phyloP scores from a whole-genome alignment of 2,329 filamentous ascomycete species.

The Arthrobotrys iridis region DNA sequence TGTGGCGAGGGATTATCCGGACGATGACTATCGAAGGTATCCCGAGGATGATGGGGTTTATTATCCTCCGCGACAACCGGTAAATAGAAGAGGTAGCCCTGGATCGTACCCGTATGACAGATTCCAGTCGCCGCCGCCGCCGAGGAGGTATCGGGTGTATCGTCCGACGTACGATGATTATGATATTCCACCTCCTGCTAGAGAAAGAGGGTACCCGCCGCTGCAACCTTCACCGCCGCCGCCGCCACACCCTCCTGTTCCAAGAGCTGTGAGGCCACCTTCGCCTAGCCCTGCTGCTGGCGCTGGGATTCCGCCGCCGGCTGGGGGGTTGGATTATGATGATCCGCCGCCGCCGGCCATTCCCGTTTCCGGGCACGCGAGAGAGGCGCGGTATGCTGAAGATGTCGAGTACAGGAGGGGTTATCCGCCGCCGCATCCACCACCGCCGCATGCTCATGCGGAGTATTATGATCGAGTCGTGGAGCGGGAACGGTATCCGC shows the following conservation, averaged over 20 bases:
- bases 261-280: constrained; percentile 3
- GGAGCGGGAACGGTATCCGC: constrained; percentile 36
- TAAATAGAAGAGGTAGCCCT: constrained; percentile 11
- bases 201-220: constrained; percentile 24
- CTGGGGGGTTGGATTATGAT: constrained; percentile 45
- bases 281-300: background rate
- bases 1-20: constrained; percentile 22
- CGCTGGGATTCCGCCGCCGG: constrained; percentile 27
- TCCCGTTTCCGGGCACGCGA: constrained; percentile 31
- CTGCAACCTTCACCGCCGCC: constrained; percentile 12
- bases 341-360: constrained; percentile 27
- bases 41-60: constrained; percentile 26
- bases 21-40: constrained; percentile 38
- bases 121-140: constrained; percentile 31
- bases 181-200: constrained; percentile 12
- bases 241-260: background rate
- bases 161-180: constrained; percentile 38
- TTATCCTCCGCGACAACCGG: constrained; percentile 17
- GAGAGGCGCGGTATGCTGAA: constrained; percentile 28
- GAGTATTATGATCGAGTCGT: constrained; percentile 42
- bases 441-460: background rate
- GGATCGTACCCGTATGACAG: constrained; percentile 31
- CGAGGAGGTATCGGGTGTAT: constrained; percentile 29
- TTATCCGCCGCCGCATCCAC: constrained; percentile 8
- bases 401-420: constrained; percentile 35